Percentiles rank a stretch among this genome's conserved stretches.
phyloP scores from a whole-genome alignment of 2,329 filamentous ascomycete species.

The Colletotrichum graminicola region DNA sequence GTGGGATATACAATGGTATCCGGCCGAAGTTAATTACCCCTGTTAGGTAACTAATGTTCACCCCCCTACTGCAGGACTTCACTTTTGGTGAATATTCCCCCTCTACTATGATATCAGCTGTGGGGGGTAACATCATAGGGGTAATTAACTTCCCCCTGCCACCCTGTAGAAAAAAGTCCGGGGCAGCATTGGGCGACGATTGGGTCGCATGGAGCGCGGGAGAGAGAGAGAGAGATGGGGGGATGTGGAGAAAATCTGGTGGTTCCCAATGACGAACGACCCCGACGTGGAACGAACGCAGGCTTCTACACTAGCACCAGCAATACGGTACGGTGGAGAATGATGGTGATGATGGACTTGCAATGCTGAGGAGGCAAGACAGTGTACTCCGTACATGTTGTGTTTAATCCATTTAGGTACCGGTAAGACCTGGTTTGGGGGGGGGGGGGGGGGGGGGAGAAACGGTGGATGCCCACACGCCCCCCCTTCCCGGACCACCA shows the following conservation, averaged over 20 bases:
- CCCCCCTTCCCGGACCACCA: slow-evolving; percentile 13
- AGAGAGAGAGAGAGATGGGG: slow-evolving; percentile 1
- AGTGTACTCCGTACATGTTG: neutral
- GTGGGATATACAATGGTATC: neutral
- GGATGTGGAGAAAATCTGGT: neutral
- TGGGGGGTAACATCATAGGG: too few species aligned
- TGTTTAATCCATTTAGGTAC: neutral
- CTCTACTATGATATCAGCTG: too few species aligned
- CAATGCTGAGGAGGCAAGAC: neutral
- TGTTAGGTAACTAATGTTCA: too few species aligned
- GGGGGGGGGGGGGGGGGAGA: too few species aligned
- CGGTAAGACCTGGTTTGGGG: neutral
- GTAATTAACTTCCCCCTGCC: too few species aligned
- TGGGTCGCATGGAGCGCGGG: slow-evolving; percentile 34
- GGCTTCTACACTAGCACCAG: neutral
- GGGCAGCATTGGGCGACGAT: slow-evolving; percentile 11
- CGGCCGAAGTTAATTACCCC: too few species aligned
- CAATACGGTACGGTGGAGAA: neutral
- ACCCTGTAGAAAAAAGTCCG: neutral
- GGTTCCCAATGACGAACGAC: neutral
- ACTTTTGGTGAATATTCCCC: too few species aligned
- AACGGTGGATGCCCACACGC: neutral
- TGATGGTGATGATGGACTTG: neutral
- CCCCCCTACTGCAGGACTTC: too few species aligned
- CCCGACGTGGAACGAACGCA: slow-evolving; percentile 5